Conservation (phyloP, 2,329 filamentous ascomycete genomes). For the Epichloe sp. region DNA sequence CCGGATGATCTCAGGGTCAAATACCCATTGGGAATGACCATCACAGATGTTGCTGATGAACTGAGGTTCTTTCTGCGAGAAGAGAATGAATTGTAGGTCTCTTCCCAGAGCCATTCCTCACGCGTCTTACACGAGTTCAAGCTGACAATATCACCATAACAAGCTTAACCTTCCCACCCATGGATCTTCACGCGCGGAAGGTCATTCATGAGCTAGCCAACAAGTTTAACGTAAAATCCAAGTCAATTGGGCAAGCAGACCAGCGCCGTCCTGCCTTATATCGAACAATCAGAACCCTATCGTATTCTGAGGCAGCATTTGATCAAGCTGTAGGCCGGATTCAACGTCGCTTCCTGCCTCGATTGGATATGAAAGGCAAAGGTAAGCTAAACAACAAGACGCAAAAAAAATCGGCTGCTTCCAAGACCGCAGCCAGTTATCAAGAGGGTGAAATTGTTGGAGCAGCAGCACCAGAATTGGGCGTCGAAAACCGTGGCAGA, state of each 20-base stretch:
- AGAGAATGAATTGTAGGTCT: slow-evolving; percentile 45
- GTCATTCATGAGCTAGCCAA: slow-evolving; percentile 67
- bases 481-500: slow-evolving; percentile 68
- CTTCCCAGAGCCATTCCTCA: neutral
- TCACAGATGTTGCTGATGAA: slow-evolving; percentile 59
- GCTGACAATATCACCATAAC: neutral
- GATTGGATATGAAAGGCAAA: slow-evolving; percentile 29
- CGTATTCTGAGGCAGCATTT: slow-evolving; percentile 45
- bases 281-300: slow-evolving; percentile 54
- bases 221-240: slow-evolving; percentile 66
- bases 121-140: neutral
- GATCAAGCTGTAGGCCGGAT: slow-evolving; percentile 33
- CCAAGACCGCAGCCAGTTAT: slow-evolving; percentile 32
- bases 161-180: slow-evolving; percentile 59
- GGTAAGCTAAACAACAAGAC: slow-evolving; percentile 21
- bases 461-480: slow-evolving; percentile 70
- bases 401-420: slow-evolving; percentile 9
- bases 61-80: slow-evolving; percentile 58
- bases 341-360: slow-evolving; percentile 41
- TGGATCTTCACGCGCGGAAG: slow-evolving; percentile 67
- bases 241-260: slow-evolving; percentile 62
- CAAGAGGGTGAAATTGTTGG: slow-evolving; percentile 83
- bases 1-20: slow-evolving; percentile 51
- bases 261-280: slow-evolving; percentile 65
- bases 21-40: slow-evolving; percentile 58